A percentile compares a stretch with the other conserved stretches of the same genome.
These are phyloP conservation scores for Citeromyces matritensis DNA, from an alignment of 805 yeast species.

Conservation along the genomic window DNA sequence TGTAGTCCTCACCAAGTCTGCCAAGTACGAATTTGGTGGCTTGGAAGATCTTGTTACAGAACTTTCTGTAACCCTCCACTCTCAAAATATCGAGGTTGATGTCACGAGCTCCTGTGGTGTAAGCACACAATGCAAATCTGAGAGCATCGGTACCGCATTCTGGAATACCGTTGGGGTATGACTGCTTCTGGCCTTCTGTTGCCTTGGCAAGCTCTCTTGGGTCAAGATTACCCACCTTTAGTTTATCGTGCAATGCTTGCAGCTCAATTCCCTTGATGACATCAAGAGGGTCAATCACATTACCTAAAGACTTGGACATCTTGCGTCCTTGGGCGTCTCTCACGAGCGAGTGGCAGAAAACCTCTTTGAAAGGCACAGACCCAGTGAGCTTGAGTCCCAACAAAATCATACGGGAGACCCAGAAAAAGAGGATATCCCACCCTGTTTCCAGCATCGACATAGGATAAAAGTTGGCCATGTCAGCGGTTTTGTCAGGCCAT, in stretches of 20 bases:
- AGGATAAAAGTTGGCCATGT: constrained; percentile 70
- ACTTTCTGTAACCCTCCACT: constrained; percentile 98
- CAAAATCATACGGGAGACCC: constrained; percentile 96
- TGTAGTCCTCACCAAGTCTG: constrained; percentile 80
- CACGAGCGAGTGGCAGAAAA: constrained; percentile 94
- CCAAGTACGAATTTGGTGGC: constrained; percentile 94
- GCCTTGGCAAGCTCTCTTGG: constrained; percentile 82
- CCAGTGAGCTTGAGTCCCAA: constrained; percentile 86
- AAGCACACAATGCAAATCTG: constrained; percentile 96
- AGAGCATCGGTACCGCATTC: constrained; percentile 99
- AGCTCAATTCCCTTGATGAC: constrained; percentile 82
- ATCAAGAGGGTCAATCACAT: constrained; percentile 91
- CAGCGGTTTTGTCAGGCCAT: constrained; percentile 75
- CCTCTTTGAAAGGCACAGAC: constrained; percentile 84
- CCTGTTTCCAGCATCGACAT: constrained; percentile 95
- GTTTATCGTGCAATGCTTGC: constrained; percentile 64
- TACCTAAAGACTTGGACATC: constrained; percentile 96
- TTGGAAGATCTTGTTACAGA: constrained; percentile 98
- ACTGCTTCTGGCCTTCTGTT: constrained; percentile 68
- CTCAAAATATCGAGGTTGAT: constrained; percentile 91
- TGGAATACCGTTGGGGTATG: constrained; percentile 95
- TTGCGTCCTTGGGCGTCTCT: constrained; percentile 99
- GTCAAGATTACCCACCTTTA: constrained; percentile 73
- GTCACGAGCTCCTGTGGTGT: constrained; percentile 97
- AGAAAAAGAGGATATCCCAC: constrained; percentile 98